Evolutionary conservation across 768 basidiomycete genomes (phyloP).

Genomic region (Rhodotorula paludigena): DNA sequence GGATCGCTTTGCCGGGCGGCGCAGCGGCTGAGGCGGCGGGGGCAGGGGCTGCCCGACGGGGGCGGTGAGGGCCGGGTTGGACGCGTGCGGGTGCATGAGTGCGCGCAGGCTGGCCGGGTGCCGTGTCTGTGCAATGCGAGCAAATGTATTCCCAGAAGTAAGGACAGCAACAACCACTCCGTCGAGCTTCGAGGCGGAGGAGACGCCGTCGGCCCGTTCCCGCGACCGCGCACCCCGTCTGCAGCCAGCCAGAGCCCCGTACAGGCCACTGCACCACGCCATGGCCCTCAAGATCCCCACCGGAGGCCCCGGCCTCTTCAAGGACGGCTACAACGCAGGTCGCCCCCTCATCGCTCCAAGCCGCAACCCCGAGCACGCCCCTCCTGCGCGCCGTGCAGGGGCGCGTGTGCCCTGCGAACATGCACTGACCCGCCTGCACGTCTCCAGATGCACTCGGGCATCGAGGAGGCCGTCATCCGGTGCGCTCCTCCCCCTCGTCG

Average conservation of each 20-base stretch:
- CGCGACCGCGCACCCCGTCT: too few relatives aligned
- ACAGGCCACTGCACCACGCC: not conserved
- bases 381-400: too few relatives aligned
- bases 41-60: slow-evolving; percentile 18
- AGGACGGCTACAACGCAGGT: slow-evolving; percentile 87
- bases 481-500: not conserved
- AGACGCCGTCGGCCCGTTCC: too few relatives aligned
- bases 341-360: not conserved
- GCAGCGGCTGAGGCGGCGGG: not conserved
- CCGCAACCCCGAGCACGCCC: too few relatives aligned
- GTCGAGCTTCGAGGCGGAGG: too few relatives aligned
- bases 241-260: not conserved
- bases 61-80: slow-evolving; percentile 1
- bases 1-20: not conserved
- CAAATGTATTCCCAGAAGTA: too few relatives aligned
- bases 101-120: too few relatives aligned
- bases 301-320: slow-evolving; percentile 61
- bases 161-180: too few relatives aligned
- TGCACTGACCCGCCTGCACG: slow-evolving; percentile 40
- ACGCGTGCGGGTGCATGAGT: too few relatives aligned
- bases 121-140: too few relatives aligned
- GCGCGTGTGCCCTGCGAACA: too few relatives aligned
- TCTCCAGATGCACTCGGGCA: slow-evolving; percentile 60
- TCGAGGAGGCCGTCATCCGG: slow-evolving; percentile 94
- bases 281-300: slow-evolving; percentile 30